Evolutionary conservation across 1,284 basidiomycete species (phyloP).

Genomic region (Inonotus obliquus): DNA sequence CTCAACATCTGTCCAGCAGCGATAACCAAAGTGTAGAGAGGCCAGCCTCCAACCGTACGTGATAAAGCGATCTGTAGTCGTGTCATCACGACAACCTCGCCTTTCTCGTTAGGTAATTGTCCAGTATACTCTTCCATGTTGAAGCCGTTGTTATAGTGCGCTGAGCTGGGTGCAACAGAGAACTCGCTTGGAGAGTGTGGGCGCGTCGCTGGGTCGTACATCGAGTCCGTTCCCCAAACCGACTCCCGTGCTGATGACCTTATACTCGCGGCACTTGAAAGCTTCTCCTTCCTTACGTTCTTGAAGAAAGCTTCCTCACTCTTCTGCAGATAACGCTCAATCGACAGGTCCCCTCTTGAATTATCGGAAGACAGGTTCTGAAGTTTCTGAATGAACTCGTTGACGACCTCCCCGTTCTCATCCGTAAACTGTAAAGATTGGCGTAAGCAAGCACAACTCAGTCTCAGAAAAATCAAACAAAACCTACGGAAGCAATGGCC

Average conservation of each 20-base stretch:
- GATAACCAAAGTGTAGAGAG: conserved; percentile 85
- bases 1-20: conserved; percentile 82
- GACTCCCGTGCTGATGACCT: conserved; percentile 80
- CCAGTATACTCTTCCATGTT: conserved; percentile 47
- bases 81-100: conserved; percentile 63
- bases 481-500: conserved; percentile 76
- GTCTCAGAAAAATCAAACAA: conserved; percentile 3
- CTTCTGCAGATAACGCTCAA: conserved; percentile 85
- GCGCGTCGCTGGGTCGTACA: conserved; percentile 59
- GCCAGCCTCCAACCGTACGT: conserved; percentile 77
- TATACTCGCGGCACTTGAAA: conserved; percentile 71
- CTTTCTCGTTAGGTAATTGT: conserved; percentile 46
- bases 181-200: conserved; percentile 61
- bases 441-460: background rate
- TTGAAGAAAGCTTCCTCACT: conserved; percentile 92
- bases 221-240: conserved; percentile 67
- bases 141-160: conserved; percentile 23
- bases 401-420: conserved; percentile 84
- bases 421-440: conserved; percentile 75
- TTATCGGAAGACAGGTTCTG: conserved; percentile 77
- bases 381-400: conserved; percentile 83
- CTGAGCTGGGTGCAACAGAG: conserved; percentile 36
- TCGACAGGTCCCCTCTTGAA: conserved; percentile 86
- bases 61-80: conserved; percentile 77
- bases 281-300: conserved; percentile 82